Evolutionary conservation across 352 stramenopile genomes (phyloP), one percentile per base, ranked within the genome.

Genomic region (Phytophthora cryptogea): DNA sequence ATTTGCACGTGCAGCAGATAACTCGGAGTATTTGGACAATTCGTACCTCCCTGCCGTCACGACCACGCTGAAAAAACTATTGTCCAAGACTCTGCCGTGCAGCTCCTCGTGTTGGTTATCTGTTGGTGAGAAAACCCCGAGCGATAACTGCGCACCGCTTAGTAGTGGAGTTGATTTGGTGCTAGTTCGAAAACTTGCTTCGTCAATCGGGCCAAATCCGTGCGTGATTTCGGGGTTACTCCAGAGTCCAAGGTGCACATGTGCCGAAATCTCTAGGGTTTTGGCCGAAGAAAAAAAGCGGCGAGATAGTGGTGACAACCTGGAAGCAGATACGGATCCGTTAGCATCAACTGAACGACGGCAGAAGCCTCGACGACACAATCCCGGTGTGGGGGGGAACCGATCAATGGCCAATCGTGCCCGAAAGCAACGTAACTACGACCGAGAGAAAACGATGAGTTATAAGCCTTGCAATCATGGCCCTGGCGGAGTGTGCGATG

Each of bases 21-120:
- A 86, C 13, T 87, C 77, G 2, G 83, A 92, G 60, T 92, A 92
- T 42, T 28, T 89, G 26, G 83, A 92, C 37, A 76, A 87, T 44
- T 88, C 80, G 9, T 88, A 88, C 31, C 39, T 76, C 5, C 56
- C 68, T 0, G 61, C 58, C 16, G 61, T 90, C 14, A 74, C 64
- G 8, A 20, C 42, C 23, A 50, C 35, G n/a, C 11, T 75, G 4
- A 53, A 67, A 39, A 65, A 39, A 3, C 31, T 77, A 16, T 7
- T 60, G 8, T 68, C 70, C 20, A 59, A 72, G 8, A 57, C 41
- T 8, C 32, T 59, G 14, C 39, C 63, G 4, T 90, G 82, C 48
- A 66, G 79, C 13, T 17, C 45, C 4, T 57, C 44, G 0, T 91
- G 82, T 59, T 85, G 68, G 63, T 71, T 86, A 32, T 50, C 41